Percentiles rank a stretch among this genome's conserved stretches.
These are phyloP conservation scores for Thalia dealbata DNA, from an alignment of 176 grass and related monocot genomes.

Conservation along the genomic window DNA sequence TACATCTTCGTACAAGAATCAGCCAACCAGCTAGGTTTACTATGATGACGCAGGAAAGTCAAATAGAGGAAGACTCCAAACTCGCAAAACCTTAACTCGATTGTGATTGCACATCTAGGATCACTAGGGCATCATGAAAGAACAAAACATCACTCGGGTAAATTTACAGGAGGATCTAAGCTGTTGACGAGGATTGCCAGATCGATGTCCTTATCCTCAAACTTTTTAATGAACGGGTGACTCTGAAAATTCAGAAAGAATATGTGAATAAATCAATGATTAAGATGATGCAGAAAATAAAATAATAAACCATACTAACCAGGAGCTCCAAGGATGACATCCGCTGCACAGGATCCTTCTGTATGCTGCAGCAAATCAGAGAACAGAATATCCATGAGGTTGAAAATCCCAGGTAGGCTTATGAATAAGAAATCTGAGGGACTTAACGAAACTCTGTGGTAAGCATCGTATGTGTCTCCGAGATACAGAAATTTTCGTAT, in stretches of 20 bases:
- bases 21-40: background rate
- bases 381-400: background rate
- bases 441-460: no score
- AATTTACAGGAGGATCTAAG: constrained; percentile 74
- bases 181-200: constrained; percentile 54
- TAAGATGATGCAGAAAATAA: background rate
- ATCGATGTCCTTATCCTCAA: constrained; percentile 82
- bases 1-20: background rate
- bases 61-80: background rate
- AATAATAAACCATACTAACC: constrained; percentile 34
- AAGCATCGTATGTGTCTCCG: no score
- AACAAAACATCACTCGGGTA: constrained; percentile 34
- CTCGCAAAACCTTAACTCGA: background rate
- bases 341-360: constrained; percentile 59
- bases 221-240: constrained; percentile 93
- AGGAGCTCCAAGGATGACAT: constrained; percentile 77
- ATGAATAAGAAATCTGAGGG: no score
- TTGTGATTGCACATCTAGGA: background rate
- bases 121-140: background rate
- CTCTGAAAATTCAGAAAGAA: constrained; percentile 29
- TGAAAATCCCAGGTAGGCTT: no score
- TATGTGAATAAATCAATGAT: background rate
- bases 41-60: background rate
- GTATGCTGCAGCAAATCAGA: constrained; percentile 43
- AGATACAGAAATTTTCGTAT: no score